Base-by-base conservation (phyloP, 495 filamentous ascomycete genomes). In the Lineolata rhizophorae region DNA sequence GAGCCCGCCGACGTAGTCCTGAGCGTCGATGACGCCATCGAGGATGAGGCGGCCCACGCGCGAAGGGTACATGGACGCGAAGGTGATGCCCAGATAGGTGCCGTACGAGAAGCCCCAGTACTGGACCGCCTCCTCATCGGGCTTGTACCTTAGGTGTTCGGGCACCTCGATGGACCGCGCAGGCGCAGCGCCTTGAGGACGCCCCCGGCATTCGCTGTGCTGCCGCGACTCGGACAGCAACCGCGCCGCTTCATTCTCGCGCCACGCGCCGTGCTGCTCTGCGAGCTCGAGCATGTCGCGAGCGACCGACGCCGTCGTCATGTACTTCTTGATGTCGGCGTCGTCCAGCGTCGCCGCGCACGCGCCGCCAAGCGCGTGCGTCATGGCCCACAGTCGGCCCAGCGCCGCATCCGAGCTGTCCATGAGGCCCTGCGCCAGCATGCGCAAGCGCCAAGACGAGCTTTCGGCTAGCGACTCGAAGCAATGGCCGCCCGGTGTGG, bases 211-310 rank as follows among this genome's bases (percentile, higher is more conserved):
- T 12, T 8, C 22, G 22, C 22, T 12, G 22, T 26, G 12, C 22
- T 26, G 22, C 22, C 12, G 22, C 12, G 22, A n/a, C n/a, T n/a
- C n/a, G n/a, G 35, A 20, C 5, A 46, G 8, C 15, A 43, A 13
- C 16, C 29, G 38, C 20, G 37, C 27, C 2, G 45, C 44, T 33
- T 55, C 47, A 14, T 41, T 18, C 26, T 51, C 39, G 2, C 52
- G 43, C 51, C 53, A 58, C 22, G 51, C 45, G 14, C 49, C 56
- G 31, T 66, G 62, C 19, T 50, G 54, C 37, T 67, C 63, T 13
- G 58, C 41, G n/a, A 67, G 55, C 15, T 57, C 56, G 2, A 66
- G 35, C 53, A 66, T 60, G 27, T 67, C 64, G 17, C 45, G 44
- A 2, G 59, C 61, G 0, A 65, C 57, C 0, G 55, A 51, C 0